Base-by-base conservation (phyloP, 208 protist species). In the Crithidia thermophila region DNA sequence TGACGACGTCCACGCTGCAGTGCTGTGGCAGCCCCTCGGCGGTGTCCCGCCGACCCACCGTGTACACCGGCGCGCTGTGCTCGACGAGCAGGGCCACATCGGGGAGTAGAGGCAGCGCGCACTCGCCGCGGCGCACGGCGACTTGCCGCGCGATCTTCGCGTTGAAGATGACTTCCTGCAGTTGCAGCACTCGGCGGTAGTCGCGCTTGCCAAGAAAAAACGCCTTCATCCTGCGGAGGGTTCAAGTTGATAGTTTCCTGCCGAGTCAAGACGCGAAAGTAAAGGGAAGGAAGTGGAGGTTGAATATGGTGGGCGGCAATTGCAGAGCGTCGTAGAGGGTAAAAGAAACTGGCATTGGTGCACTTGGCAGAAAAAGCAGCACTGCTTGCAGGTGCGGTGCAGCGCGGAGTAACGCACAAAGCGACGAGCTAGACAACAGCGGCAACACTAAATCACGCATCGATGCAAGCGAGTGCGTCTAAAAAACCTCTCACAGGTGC, bases 11-110 rank as follows among this genome's bases (percentile, higher is more conserved):
- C 21, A 94, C 61, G 7, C 30, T 36, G 60, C 67, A 74, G 5
- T 60, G 45, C 18, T 27, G 21, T 9, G 84, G 84, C 34, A 94
- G 79, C 1, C 83, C 88, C 1, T 72, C 63, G 5, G 78, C 70
- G 0, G 86, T 92, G 69, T 97, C 85, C 11, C 92, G 87, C 31
- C 89, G 72, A 14, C 92, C 92, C 11, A 97, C 28, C n/a, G 92
- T 97, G 82, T 94, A 94, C 27, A 97, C 87, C 0, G 88, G 84
- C 10, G 59, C 40, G 31, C 59, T 73, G 75, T 97, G 92, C 77
- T 95, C 87, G 40, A 95, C 90, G 9, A 93, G 47, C 13, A 95
- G 46, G 0, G 77, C 55, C 18, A 81, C 77, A 60, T 95, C 85
- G 11, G 80, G 76, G 21, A 91, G 23, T 3, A 79, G 56, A 21